Percentiles rank a stretch among this genome's conserved stretches.
Conservation (phyloP, 176 grass and related monocot species). For the Triticum monococcum region DNA sequence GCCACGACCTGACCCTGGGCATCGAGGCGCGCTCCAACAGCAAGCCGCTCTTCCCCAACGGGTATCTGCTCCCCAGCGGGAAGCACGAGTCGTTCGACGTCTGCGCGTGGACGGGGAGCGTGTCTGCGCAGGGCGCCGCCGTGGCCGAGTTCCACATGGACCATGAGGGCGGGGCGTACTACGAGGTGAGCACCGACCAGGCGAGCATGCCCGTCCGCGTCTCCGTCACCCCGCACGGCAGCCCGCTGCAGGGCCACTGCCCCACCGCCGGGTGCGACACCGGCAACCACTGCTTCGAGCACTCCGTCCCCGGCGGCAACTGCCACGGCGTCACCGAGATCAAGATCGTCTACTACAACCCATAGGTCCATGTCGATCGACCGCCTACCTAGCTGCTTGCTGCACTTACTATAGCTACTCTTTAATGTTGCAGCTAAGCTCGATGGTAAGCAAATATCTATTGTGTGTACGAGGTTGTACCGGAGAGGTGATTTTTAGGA, state of each 20-base stretch:
- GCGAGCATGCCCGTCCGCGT: neutral
- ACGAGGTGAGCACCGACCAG: neutral
- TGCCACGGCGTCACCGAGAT: conserved; percentile 43
- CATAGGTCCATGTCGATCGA: neutral
- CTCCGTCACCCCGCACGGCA: conserved; percentile 1
- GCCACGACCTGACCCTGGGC: neutral
- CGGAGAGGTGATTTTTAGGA: no score
- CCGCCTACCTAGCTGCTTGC: no score
- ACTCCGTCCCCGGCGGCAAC: conserved; percentile 17
- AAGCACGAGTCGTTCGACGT: conserved; percentile 20
- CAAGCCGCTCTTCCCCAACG: neutral
- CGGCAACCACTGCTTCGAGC: neutral
- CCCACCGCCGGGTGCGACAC: conserved; percentile 15
- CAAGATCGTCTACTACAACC: conserved; percentile 46
- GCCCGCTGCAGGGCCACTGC: neutral
- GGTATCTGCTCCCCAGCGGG: neutral
- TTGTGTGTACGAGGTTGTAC: no score
- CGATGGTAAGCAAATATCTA: no score
- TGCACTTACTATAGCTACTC: neutral
- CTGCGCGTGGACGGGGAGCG: conserved; percentile 23
- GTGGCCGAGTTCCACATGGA: conserved; percentile 35
- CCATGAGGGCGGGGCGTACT: conserved; percentile 13
- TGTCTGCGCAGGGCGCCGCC: neutral
- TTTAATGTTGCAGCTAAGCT: no score
- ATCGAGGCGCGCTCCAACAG: conserved; percentile 4